Percentiles rank a stretch among this genome's conserved stretches.
Conservation (phyloP, 257 asterid genomes). For the Osmanthus fragrans region DNA sequence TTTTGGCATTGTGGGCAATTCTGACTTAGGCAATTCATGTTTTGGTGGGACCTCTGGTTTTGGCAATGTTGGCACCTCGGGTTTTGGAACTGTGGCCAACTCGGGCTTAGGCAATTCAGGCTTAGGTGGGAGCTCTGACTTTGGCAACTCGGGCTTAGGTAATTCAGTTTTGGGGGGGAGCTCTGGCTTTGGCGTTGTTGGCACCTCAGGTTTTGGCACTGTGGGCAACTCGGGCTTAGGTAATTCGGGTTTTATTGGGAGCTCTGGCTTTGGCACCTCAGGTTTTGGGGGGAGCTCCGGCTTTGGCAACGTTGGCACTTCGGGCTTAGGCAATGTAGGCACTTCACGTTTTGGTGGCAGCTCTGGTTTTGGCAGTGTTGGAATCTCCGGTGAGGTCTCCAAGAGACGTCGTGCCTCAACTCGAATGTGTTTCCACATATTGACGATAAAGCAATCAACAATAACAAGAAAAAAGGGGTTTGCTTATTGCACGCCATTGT, state of each 20-base stretch:
- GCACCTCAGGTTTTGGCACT: neutral
- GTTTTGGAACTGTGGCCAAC: neutral
- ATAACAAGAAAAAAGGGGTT: neutral
- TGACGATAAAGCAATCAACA: neutral
- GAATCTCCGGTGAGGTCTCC: neutral
- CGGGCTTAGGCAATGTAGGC: neutral
- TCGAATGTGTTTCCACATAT: neutral
- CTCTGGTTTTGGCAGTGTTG: neutral
- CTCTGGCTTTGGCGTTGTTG: neutral
- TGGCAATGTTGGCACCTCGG: conserved; percentile 16
- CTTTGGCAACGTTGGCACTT: neutral
- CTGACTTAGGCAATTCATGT: neutral
- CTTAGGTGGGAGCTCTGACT: neutral
- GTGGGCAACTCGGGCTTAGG: conserved; percentile 11
- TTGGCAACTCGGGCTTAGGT: neutral
- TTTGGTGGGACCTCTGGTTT: conserved; percentile 6
- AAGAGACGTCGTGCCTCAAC: conserved; percentile 28
- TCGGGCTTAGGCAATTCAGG: neutral
- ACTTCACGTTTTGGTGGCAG: no score
- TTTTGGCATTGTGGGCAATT: neutral
- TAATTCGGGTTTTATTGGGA: neutral
- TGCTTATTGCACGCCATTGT: neutral
- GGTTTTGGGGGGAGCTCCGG: neutral
- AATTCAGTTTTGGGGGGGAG: no score
- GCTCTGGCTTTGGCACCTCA: neutral